Evolutionary conservation across 768 basidiomycete species (phyloP).

Genomic region (Polyporus arcularius): DNA sequence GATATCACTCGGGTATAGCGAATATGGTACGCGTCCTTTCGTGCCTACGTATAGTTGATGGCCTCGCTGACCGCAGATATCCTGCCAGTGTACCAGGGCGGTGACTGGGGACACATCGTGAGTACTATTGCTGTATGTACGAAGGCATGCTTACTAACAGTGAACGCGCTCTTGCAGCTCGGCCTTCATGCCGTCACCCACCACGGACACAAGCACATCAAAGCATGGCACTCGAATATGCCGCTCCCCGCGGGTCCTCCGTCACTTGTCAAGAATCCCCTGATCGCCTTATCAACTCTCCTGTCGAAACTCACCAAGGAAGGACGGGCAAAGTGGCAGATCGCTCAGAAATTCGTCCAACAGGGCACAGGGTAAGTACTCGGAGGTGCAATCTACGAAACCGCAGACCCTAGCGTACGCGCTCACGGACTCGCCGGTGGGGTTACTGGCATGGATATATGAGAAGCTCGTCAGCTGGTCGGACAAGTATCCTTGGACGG

Average conservation of each 20-base stretch:
- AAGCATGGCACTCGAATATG: not conserved
- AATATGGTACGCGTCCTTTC: constrained; percentile 21
- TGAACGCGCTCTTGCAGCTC: constrained; percentile 28
- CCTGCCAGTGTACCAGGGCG: constrained; percentile 46
- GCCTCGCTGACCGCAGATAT: not conserved
- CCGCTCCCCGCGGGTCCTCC: constrained; percentile 53
- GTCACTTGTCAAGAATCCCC: constrained; percentile 23
- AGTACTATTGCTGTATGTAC: constrained; percentile 2
- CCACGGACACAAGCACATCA: constrained; percentile 41
- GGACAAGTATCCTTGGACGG: constrained; percentile 56
- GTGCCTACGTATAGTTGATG: not conserved
- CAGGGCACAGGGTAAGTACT: constrained; percentile 37
- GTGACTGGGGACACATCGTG: constrained; percentile 48
- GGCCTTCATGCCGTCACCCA: constrained; percentile 33
- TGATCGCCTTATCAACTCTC: constrained; percentile 26
- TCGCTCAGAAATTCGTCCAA: constrained; percentile 21
- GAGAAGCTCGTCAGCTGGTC: constrained; percentile 36
- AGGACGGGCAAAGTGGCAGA: constrained; percentile 29
- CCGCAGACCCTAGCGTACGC: constrained; percentile 47
- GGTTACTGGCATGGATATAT: constrained; percentile 41
- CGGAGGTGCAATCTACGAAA: constrained; percentile 30
- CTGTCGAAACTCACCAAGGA: constrained; percentile 29
- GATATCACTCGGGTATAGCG: constrained; percentile 29
- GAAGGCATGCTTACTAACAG: too few relatives aligned
- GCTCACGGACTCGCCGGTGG: constrained; percentile 58